phyloP scores from a whole-genome alignment of 495 filamentous ascomycete genomes.

The Cercophora scortea region DNA sequence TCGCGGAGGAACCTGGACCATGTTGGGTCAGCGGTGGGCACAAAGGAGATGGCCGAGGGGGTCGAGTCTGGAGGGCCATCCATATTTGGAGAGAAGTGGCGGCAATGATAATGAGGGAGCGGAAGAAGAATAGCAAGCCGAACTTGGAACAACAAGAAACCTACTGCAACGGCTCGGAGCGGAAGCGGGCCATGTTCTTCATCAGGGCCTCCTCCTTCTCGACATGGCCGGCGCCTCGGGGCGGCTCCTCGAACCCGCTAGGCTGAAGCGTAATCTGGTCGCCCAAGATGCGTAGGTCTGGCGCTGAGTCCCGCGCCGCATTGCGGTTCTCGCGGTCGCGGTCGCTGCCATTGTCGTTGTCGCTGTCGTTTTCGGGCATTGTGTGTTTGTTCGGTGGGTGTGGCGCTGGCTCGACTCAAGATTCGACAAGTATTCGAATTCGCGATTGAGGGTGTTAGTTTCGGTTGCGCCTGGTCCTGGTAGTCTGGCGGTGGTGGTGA shows the following conservation, averaged over 20 bases:
- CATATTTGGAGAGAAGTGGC: background rate
- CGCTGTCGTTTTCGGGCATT: too few relatives aligned
- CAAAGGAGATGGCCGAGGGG: slow-evolving; percentile 12
- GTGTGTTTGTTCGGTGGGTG: too few relatives aligned
- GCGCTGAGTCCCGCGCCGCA: slow-evolving; percentile 44
- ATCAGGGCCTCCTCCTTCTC: slow-evolving; percentile 66
- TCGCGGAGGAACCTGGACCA: slow-evolving; percentile 77
- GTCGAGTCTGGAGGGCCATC: background rate
- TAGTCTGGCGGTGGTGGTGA: too few relatives aligned
- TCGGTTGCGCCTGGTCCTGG: too few relatives aligned
- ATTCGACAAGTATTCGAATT: too few relatives aligned
- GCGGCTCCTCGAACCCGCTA: slow-evolving; percentile 57
- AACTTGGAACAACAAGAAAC: slow-evolving; percentile 6
- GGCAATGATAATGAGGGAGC: background rate
- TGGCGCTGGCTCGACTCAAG: too few relatives aligned
- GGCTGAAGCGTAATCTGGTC: slow-evolving; percentile 74
- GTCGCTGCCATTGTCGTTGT: too few relatives aligned
- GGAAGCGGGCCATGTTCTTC: slow-evolving; percentile 74
- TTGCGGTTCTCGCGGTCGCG: too few relatives aligned
- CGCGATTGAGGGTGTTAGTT: too few relatives aligned
- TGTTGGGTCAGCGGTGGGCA: slow-evolving; percentile 12
- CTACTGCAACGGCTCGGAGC: slow-evolving; percentile 46
- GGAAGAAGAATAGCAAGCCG: background rate
- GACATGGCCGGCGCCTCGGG: slow-evolving; percentile 20
- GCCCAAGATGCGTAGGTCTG: slow-evolving; percentile 76